These are phyloP conservation scores for Lodderomyces metapsilosis DNA, from an alignment of 1,139 yeast species.

Conservation along the genomic window DNA sequence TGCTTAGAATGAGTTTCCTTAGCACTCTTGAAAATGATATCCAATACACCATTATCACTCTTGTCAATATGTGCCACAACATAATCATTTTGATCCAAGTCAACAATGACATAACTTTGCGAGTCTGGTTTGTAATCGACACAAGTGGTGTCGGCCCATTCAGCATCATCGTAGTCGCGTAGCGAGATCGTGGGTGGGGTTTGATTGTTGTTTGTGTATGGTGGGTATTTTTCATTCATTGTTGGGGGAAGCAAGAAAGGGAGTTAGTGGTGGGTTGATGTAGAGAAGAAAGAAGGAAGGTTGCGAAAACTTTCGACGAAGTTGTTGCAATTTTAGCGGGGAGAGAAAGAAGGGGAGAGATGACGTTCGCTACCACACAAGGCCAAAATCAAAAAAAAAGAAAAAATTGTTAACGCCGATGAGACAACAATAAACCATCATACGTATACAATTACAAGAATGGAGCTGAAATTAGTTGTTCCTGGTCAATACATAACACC, in stretches of 20 bases:
- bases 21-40: slow-evolving; percentile 49
- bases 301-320: not conserved
- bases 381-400: slow-evolving; percentile 5
- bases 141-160: slow-evolving; percentile 53
- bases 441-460: not conserved
- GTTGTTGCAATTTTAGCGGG: too few relatives aligned
- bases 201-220: slow-evolving; percentile 36
- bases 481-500: slow-evolving; percentile 72
- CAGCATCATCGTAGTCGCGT: slow-evolving; percentile 48
- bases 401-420: not conserved
- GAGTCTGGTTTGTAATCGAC: slow-evolving; percentile 36
- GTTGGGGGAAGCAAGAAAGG: not conserved
- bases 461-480: slow-evolving; percentile 35
- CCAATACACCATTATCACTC: slow-evolving; percentile 36
- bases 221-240: slow-evolving; percentile 34
- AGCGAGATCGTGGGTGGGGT: slow-evolving; percentile 47
- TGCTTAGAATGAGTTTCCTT: slow-evolving; percentile 30
- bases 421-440: too few relatives aligned
- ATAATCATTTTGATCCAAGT: slow-evolving; percentile 43
- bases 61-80: slow-evolving; percentile 42
- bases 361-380: not conserved
- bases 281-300: not conserved
- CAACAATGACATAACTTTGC: slow-evolving; percentile 40
- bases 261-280: not conserved
- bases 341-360: too few relatives aligned